Evolutionary conservation across 805 yeast genomes (phyloP).

Genomic region (Yamadazyma takamatsuzukensis): DNA sequence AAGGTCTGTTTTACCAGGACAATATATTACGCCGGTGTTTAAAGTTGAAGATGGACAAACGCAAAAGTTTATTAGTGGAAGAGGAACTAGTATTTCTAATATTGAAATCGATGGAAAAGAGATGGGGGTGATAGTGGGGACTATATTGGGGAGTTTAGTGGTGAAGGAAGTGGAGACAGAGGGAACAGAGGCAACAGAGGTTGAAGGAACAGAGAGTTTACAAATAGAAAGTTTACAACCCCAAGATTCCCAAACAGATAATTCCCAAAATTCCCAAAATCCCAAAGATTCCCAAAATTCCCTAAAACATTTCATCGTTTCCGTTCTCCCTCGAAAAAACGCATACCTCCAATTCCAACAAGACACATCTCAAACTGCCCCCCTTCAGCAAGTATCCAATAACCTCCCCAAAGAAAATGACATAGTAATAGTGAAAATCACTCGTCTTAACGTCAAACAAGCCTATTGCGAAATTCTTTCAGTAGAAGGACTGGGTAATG

Average conservation of each 20-base stretch:
- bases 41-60: conserved; percentile 20
- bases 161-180: conserved; percentile 19
- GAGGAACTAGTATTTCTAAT: conserved; percentile 55
- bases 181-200: no score
- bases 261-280: no score
- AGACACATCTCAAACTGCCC: conserved; percentile 1
- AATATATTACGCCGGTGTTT: conserved; percentile 58
- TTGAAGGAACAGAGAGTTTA: background rate
- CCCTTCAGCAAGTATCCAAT: conserved; percentile 25
- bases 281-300: conserved; percentile 11
- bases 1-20: conserved; percentile 68
- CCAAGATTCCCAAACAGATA: no score
- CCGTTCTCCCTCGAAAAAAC: conserved; percentile 7
- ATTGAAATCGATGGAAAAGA: conserved; percentile 33
- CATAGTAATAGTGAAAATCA: conserved; percentile 71
- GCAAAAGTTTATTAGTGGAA: conserved; percentile 55
- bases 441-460: conserved; percentile 62
- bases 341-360: conserved; percentile 4
- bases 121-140: conserved; percentile 50
- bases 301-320: conserved; percentile 10
- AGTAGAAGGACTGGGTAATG: conserved; percentile 59
- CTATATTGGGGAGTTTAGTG: conserved; percentile 58
- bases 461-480: conserved; percentile 72
- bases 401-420: conserved; percentile 82
- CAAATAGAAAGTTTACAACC: background rate